Percentiles rank a stretch among this genome's conserved stretches.
phyloP scores from a whole-genome alignment of 2,329 filamentous ascomycete genomes.

The Clonostachys chloroleuca region DNA sequence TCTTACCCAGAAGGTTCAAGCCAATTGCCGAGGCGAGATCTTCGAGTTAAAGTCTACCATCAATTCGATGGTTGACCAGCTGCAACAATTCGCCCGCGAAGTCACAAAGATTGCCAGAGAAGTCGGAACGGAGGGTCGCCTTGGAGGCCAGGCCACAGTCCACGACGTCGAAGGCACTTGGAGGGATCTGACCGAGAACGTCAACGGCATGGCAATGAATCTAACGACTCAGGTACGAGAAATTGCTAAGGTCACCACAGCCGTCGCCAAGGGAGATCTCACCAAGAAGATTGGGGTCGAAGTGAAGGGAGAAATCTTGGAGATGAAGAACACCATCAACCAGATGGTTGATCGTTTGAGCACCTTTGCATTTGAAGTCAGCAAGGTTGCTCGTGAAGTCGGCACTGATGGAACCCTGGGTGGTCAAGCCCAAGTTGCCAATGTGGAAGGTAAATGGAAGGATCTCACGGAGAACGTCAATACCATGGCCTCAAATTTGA shows the following conservation, averaged over 20 bases:
- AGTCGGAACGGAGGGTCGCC: constrained; percentile 90
- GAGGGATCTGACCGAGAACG: constrained; percentile 91
- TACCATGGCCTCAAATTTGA: constrained; percentile 67
- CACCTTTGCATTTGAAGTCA: constrained; percentile 94
- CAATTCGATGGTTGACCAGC: constrained; percentile 98
- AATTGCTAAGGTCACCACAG: constrained; percentile 94
- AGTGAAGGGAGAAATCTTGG: constrained; percentile 88
- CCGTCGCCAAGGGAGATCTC: constrained; percentile 88
- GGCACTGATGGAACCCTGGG: constrained; percentile 93
- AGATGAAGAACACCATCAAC: constrained; percentile 96
- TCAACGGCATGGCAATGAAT: constrained; percentile 99
- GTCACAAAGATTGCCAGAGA: constrained; percentile 95
- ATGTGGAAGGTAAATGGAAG: constrained; percentile 97
- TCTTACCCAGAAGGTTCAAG: constrained; percentile 93
- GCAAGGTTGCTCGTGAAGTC: constrained; percentile 91
- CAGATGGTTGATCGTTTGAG: constrained; percentile 97
- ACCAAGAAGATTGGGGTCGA: constrained; percentile 95
- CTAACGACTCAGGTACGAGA: constrained; percentile 95
- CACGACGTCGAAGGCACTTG: constrained; percentile 97
- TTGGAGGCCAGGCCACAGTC: constrained; percentile 92
- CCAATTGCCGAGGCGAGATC: constrained; percentile 87
- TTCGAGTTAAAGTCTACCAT: constrained; percentile 95
- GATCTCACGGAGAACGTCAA: constrained; percentile 91
- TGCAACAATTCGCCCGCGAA: constrained; percentile 94
- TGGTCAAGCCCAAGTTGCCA: constrained; percentile 88